Conservation (phyloP, 768 basidiomycete species). For the Russula vinacea region DNA sequence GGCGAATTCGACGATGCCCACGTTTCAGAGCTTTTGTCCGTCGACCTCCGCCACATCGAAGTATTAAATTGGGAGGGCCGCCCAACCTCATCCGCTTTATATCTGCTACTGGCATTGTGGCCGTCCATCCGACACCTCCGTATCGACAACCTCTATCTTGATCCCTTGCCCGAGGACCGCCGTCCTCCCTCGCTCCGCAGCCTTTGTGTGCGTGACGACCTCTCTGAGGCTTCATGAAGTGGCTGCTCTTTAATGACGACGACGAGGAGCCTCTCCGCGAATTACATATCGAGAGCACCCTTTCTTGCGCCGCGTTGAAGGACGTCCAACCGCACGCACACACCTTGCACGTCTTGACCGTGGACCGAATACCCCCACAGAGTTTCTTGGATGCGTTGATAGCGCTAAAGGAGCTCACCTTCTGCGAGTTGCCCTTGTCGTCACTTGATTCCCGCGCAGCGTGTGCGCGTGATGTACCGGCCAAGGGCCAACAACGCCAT, state of each 20-base stretch:
- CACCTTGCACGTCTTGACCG: conserved; percentile 15
- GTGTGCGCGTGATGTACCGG: conserved; percentile 11
- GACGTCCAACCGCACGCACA: conserved; percentile 8
- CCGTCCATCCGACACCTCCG: conserved; percentile 24
- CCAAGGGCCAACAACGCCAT: background rate
- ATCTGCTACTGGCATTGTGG: conserved; percentile 18
- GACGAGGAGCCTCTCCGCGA: conserved; percentile 22
- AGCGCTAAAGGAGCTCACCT: conserved; percentile 15
- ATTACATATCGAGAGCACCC: conserved; percentile 17
- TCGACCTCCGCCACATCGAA: conserved; percentile 22
- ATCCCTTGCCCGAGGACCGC: conserved; percentile 14
- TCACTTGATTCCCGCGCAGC: conserved; percentile 14
- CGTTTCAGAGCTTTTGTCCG: conserved; percentile 5
- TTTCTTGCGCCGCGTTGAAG: conserved; percentile 4
- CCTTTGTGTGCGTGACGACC: conserved; percentile 16
- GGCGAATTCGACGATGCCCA: conserved; percentile 18
- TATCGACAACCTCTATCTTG: conserved; percentile 15
- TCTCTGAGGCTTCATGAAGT: conserved; percentile 19
- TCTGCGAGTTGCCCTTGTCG: conserved; percentile 10
- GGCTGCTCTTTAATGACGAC: conserved; percentile 12
- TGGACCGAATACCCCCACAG: conserved; percentile 21
- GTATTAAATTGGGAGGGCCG: conserved; percentile 26
- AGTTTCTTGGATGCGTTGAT: conserved; percentile 19
- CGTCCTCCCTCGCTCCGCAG: conserved; percentile 15
- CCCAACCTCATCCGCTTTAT: conserved; percentile 20